A percentile compares a stretch with the other conserved stretches of the same genome.
Conservation (phyloP, 2,329 filamentous ascomycete genomes). For the Laburnicola sp. region DNA sequence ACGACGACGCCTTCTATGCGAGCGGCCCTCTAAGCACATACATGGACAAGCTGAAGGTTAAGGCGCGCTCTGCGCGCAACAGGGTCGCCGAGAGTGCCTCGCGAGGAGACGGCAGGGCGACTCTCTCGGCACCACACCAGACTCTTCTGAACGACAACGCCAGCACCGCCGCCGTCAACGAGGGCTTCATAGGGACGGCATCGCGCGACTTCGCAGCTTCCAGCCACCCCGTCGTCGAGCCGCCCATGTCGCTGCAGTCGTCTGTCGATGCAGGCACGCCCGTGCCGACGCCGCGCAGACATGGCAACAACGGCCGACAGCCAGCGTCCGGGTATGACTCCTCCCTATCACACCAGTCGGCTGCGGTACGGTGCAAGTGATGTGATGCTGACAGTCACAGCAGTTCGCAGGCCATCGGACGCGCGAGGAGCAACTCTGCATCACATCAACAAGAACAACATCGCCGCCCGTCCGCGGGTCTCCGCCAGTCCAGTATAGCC, state of each 20-base stretch:
- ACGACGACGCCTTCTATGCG: not conserved
- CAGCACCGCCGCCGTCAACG: conserved; percentile 37
- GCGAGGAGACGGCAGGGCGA: conserved; percentile 29
- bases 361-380: conserved; percentile 5
- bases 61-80: conserved; percentile 41
- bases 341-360: not conserved
- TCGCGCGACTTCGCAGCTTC: conserved; percentile 40
- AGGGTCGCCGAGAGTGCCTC: conserved; percentile 34
- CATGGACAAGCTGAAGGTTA: conserved; percentile 42
- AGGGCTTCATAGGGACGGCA: conserved; percentile 35
- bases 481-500: conserved; percentile 42
- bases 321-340: conserved; percentile 25
- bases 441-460: conserved; percentile 25
- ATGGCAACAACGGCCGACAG: conserved; percentile 18
- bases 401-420: conserved; percentile 12
- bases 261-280: conserved; percentile 40
- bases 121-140: conserved; percentile 34
- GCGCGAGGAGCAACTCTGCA: conserved; percentile 35
- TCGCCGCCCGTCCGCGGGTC: conserved; percentile 29
- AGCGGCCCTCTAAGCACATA: not conserved
- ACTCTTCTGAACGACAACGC: conserved; percentile 38
- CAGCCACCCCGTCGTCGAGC: conserved; percentile 26
- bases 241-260: conserved; percentile 41
- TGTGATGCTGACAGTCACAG: conserved; percentile 19
- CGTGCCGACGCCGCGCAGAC: conserved; percentile 32